Percentiles rank a stretch among this genome's conserved stretches.
These are phyloP conservation scores for Macrotyloma uniflorum DNA, from an alignment of 306 rosid species.

Conservation along the genomic window DNA sequence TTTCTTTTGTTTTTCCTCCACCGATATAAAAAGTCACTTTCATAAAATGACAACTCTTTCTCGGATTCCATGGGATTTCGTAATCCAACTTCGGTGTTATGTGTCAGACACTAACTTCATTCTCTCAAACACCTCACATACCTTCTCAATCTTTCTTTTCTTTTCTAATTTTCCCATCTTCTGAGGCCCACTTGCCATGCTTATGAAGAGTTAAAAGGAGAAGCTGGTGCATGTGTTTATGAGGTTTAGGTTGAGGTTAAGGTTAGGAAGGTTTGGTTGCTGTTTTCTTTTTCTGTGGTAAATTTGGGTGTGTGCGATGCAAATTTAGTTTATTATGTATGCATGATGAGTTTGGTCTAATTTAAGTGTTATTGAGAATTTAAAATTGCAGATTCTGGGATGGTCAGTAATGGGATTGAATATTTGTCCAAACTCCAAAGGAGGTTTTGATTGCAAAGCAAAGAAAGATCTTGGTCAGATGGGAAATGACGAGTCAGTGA, in stretches of 20 bases:
- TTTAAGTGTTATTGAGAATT: conserved; percentile 29
- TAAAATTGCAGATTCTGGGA: conserved; percentile 36
- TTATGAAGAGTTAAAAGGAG: neutral
- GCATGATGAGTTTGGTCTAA: neutral
- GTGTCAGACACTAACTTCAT: conserved; percentile 19
- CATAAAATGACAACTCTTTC: neutral
- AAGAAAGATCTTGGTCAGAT: conserved; percentile 32
- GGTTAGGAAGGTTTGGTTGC: conserved; percentile 22
- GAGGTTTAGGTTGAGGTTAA: neutral
- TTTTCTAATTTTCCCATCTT: neutral
- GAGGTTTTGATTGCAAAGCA: conserved; percentile 35
- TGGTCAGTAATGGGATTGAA: conserved; percentile 54
- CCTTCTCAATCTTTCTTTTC: neutral
- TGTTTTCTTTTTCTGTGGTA: neutral
- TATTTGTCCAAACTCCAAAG: conserved; percentile 30
- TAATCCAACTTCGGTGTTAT: neutral
- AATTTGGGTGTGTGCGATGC: neutral
- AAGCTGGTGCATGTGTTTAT: conserved; percentile 6
- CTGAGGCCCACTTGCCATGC: conserved; percentile 20
- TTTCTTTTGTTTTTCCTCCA: neutral
- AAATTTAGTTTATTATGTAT: conserved; percentile 22
- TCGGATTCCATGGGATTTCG: neutral
- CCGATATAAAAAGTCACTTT: neutral
- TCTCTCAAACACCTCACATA: neutral
- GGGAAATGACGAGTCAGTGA: conserved; percentile 24